Evolutionary conservation across 179 eudicot species (phyloP).

Genomic region (Beta corolliflora): DNA sequence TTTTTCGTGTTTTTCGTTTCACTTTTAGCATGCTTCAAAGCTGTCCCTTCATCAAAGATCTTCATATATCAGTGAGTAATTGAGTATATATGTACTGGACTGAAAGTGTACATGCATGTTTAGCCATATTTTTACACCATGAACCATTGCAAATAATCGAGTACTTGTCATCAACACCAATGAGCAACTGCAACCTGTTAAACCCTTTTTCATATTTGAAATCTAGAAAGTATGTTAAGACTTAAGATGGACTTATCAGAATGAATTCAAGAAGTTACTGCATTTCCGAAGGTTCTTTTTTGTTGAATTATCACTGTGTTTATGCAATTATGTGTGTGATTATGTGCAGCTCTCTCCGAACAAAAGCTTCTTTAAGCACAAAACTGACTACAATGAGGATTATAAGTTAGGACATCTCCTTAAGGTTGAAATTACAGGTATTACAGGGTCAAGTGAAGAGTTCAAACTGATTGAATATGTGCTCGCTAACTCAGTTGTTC

Average conservation of each 20-base stretch:
- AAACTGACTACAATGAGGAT: background rate
- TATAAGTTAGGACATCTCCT: background rate
- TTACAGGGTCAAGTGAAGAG: conserved; percentile 7
- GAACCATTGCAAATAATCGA: background rate
- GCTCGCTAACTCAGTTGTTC: background rate
- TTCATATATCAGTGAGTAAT: conserved; percentile 7
- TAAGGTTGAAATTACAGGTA: background rate
- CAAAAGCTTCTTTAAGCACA: background rate
- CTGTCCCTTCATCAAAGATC: conserved; percentile 1
- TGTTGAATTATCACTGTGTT: background rate
- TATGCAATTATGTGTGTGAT: background rate
- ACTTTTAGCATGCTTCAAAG: background rate
- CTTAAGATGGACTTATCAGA: too few relatives aligned
- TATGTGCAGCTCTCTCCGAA: background rate
- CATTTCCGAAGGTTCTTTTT: background rate
- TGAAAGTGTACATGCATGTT: background rate
- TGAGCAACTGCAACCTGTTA: too few relatives aligned
- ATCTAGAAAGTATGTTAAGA: too few relatives aligned
- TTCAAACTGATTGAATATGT: conserved; percentile 5
- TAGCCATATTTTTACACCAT: background rate
- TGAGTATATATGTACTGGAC: too few relatives aligned
- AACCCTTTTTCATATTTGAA: too few relatives aligned
- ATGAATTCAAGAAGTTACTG: too few relatives aligned
- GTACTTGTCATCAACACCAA: too few relatives aligned
- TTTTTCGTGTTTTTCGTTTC: background rate